These are phyloP conservation scores for Starmera quercuum DNA, from an alignment of 805 yeast species.

Conservation along the genomic window DNA sequence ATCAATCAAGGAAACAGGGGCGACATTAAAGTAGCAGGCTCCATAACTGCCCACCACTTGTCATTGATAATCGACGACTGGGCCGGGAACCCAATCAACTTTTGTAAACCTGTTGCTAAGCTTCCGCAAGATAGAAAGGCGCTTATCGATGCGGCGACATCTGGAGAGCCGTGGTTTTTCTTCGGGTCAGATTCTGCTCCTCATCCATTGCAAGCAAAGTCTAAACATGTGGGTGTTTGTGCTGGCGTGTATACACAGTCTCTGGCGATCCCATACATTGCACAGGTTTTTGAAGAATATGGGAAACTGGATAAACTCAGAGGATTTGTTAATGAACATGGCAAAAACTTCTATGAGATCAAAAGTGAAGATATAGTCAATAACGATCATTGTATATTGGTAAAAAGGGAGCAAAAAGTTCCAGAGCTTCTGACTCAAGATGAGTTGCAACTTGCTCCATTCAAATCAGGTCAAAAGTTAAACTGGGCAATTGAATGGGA, in stretches of 20 bases:
- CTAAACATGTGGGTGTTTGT: conserved; percentile 75
- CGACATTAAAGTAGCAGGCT: conserved; percentile 69
- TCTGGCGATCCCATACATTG: conserved; percentile 73
- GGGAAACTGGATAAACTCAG: conserved; percentile 59
- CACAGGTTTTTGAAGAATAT: conserved; percentile 70
- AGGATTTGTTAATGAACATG: conserved; percentile 70
- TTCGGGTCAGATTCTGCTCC: conserved; percentile 99
- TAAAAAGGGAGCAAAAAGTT: conserved; percentile 43
- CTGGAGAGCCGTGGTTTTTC: conserved; percentile 88
- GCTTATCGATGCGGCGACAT: conserved; percentile 77
- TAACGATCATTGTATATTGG: conserved; percentile 45
- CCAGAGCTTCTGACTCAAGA: conserved; percentile 49
- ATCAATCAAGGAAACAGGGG: conserved; percentile 42
- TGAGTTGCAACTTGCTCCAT: conserved; percentile 65
- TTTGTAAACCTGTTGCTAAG: conserved; percentile 97
- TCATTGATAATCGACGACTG: conserved; percentile 85
- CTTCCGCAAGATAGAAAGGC: conserved; percentile 79
- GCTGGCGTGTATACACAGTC: conserved; percentile 98
- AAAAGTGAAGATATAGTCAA: conserved; percentile 33
- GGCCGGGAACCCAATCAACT: conserved; percentile 94
- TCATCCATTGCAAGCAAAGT: conserved; percentile 76
- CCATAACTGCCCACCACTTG: conserved; percentile 94
- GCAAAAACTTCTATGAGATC: conserved; percentile 64
- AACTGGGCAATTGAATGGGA: conserved; percentile 75
- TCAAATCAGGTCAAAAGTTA: conserved; percentile 72